Conservation (phyloP, 2,329 filamentous ascomycete species). For the Fusarium goolgardi region DNA sequence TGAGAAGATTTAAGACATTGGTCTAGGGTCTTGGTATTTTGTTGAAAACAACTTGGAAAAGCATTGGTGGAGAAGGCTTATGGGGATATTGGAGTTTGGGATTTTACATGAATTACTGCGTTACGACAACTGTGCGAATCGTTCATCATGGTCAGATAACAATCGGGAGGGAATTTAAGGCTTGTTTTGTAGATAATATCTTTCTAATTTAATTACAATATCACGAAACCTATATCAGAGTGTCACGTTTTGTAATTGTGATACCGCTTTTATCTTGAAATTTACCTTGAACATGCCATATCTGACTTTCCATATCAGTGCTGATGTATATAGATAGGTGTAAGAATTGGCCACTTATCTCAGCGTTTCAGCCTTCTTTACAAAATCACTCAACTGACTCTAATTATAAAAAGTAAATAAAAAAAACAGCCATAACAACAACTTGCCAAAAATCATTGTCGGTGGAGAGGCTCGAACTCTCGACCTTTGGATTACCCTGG, state of each 20-base stretch:
- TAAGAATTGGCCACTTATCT: too few species aligned
- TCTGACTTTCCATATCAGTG: too few species aligned
- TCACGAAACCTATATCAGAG: accelerated
- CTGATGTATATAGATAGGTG: too few species aligned
- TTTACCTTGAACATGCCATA: not conserved
- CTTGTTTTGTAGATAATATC: not conserved
- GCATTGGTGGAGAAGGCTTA: not conserved
- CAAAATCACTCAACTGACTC: too few species aligned
- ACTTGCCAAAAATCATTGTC: not conserved
- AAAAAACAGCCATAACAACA: accelerated
- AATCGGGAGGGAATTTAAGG: accelerated
- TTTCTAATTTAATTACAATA: not conserved
- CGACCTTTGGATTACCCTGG: conserved; percentile 8
- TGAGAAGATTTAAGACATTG: not conserved
- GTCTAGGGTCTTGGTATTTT: accelerated
- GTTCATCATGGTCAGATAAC: accelerated
- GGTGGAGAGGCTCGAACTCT: conserved; percentile 12
- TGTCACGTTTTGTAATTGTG: accelerated
- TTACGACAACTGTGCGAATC: not conserved
- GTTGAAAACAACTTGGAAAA: not conserved
- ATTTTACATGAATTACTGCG: not conserved
- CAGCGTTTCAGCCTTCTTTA: too few species aligned
- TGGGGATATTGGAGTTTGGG: not conserved
- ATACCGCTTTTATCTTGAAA: accelerated
- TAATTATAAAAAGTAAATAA: not conserved